Base-by-base conservation (phyloP, 106 monocot genomes). In the Ottelia alismoides region DNA sequence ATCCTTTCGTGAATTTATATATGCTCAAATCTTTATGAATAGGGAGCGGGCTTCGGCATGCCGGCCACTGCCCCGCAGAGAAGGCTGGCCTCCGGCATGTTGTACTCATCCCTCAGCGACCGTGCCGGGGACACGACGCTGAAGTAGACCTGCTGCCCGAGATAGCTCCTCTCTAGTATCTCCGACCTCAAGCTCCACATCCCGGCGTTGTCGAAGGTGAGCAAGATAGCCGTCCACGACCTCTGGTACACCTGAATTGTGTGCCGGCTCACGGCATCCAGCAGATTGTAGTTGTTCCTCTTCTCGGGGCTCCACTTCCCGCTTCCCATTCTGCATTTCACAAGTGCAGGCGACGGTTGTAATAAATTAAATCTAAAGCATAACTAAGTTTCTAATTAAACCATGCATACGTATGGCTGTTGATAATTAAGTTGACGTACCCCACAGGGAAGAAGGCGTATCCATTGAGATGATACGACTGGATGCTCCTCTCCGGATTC, bases 51-150 rank as follows among this genome's bases (percentile, higher is more conserved):
- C 19, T 35, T 21, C 11, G 83, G 79, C 7, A 90, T 77, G 1
- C 51, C 55, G 27, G 14, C 22, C 45, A 84, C 64, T 17, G 44
- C 31, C 1, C 81, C 85, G 48, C 81, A 81, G 50, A 65, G 76
- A 22, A 77, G 28, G 0, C 51, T 20, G 49, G 54, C 53, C 0
- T 74, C 70, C 2, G 76, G 85, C 25, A 81, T 60, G 61, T 64
- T 77, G 61, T 86, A 86, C 70, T 86, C 85, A 22, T 86, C 85
- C 25, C 80, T 63, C 27, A 86, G 70, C 2, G 78, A 81, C 45
- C 71, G 29, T 12, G 68, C 75, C 54, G 77, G 78, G 2, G 87
- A 75, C 25, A 55, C 17, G n/a, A 87, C 81, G 53, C 81, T 81
- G 68, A 87, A 24, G 60, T 87, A 87, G 45, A 87, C 49, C 54